Percentiles rank a stretch among this genome's conserved stretches.
These are phyloP conservation scores for Serendipita sp. DNA, from an alignment of 768 basidiomycete genomes.

Conservation along the genomic window DNA sequence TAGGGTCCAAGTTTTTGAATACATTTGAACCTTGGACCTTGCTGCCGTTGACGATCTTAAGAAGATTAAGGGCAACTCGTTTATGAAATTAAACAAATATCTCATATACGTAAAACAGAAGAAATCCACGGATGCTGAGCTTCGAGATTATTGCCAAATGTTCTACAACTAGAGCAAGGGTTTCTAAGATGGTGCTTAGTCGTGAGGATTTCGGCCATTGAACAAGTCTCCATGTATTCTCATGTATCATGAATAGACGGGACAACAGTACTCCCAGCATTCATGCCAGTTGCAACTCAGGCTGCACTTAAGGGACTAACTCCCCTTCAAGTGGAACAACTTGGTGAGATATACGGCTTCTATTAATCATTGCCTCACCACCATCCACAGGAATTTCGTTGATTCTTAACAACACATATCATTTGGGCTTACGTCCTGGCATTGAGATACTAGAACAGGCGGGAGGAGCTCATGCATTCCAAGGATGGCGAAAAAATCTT, in stretches of 20 bases:
- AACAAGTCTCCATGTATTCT: not conserved
- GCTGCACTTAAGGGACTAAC: constrained; percentile 87
- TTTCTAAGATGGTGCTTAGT: constrained; percentile 68
- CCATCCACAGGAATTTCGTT: constrained; percentile 44
- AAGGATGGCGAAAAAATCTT: constrained; percentile 75
- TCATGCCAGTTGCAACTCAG: constrained; percentile 90
- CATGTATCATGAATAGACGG: constrained; percentile 35
- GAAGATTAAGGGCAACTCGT: not conserved
- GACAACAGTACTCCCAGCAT: constrained; percentile 67
- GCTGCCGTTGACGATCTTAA: not conserved
- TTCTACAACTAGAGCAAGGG: constrained; percentile 63
- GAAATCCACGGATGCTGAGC: constrained; percentile 27
- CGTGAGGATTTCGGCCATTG: constrained; percentile 31
- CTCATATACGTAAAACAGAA: not conserved
- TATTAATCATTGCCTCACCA: constrained; percentile 4
- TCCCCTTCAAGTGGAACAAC: constrained; percentile 61
- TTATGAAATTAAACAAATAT: not conserved
- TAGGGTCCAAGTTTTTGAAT: not conserved
- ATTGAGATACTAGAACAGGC: constrained; percentile 51
- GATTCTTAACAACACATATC: constrained; percentile 82
- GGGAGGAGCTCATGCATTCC: constrained; percentile 80
- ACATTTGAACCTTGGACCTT: not conserved
- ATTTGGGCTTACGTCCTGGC: constrained; percentile 75
- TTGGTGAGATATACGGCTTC: constrained; percentile 18
- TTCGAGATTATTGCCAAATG: constrained; percentile 75